phyloP scores from a whole-genome alignment of 2,329 filamentous ascomycete species.

The Furcasterigmium sp. region DNA sequence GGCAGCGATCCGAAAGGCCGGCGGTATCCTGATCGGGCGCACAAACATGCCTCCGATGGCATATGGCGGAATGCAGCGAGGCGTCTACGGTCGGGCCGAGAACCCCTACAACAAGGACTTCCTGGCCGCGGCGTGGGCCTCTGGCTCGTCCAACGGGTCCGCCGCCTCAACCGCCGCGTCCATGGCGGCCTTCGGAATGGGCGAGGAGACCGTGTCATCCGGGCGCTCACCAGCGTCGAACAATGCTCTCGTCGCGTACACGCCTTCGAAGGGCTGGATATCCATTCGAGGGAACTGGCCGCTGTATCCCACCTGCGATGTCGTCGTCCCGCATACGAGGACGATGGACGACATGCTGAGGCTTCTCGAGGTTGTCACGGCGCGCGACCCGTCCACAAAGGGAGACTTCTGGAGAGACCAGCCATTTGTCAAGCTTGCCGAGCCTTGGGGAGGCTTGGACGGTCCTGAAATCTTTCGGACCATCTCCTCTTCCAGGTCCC shows the following conservation, averaged over 20 bases:
- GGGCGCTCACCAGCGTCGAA: constrained; percentile 47
- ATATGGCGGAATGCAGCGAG: constrained; percentile 48
- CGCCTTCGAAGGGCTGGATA: constrained; percentile 42
- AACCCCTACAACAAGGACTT: constrained; percentile 46
- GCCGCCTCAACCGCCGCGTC: constrained; percentile 40
- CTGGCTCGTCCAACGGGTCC: constrained; percentile 49
- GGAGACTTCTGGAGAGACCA: constrained; percentile 53
- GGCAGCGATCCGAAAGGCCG: constrained; percentile 37
- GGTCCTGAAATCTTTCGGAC: constrained; percentile 18
- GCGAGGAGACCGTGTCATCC: constrained; percentile 46
- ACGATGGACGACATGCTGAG: constrained; percentile 39
- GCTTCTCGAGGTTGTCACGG: constrained; percentile 43
- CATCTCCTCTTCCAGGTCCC: constrained; percentile 21
- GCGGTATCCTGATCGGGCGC: constrained; percentile 45
- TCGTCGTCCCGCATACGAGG: constrained; percentile 43
- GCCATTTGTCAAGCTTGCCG: constrained; percentile 32
- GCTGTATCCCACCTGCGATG: constrained; percentile 47
- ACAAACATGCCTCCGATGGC: constrained; percentile 55
- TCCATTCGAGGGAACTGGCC: constrained; percentile 45
- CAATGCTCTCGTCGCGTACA: constrained; percentile 46
- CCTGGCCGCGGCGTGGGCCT: constrained; percentile 45
- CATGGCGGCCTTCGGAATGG: constrained; percentile 45
- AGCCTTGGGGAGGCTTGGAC: constrained; percentile 22
- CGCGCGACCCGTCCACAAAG: constrained; percentile 28
- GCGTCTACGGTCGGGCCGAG: constrained; percentile 45